These are phyloP conservation scores for Microascus cirrosus DNA, from an alignment of 2,329 filamentous ascomycete species.

Conservation along the genomic window DNA sequence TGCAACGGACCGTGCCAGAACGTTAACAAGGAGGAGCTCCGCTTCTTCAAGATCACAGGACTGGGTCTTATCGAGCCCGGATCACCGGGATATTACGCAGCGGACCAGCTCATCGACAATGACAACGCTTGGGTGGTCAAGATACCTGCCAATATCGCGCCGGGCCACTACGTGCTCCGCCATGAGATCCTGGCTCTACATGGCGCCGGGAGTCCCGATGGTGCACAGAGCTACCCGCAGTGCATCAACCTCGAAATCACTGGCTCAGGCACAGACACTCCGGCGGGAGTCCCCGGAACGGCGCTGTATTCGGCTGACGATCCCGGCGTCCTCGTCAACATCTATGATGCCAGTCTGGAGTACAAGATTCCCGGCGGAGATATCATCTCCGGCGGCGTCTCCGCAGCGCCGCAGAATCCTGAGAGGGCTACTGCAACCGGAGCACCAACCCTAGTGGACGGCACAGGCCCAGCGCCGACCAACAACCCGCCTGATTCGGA, in stretches of 20 bases:
- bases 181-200: constrained; percentile 46
- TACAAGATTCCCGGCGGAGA: constrained; percentile 21
- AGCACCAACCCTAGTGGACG: constrained; percentile 7
- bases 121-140: constrained; percentile 30
- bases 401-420: constrained; percentile 9
- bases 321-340: constrained; percentile 20
- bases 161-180: constrained; percentile 43
- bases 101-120: constrained; percentile 38
- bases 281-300: constrained; percentile 6
- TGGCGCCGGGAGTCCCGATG: constrained; percentile 21
- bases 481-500: background rate
- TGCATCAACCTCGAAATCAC: constrained; percentile 37
- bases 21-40: constrained; percentile 36
- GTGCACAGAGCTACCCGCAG: constrained; percentile 37
- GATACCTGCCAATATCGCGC: constrained; percentile 32
- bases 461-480: constrained; percentile 4
- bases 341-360: constrained; percentile 14
- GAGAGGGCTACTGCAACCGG: constrained; percentile 9
- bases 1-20: constrained; percentile 39
- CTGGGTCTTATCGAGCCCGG: constrained; percentile 33
- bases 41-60: constrained; percentile 50
- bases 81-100: constrained; percentile 38
- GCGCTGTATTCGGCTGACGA: constrained; percentile 16
- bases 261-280: constrained; percentile 27
- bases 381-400: constrained; percentile 13